Conservation (phyloP, 176 grass and related monocot species). For the Musa acuminata region DNA sequence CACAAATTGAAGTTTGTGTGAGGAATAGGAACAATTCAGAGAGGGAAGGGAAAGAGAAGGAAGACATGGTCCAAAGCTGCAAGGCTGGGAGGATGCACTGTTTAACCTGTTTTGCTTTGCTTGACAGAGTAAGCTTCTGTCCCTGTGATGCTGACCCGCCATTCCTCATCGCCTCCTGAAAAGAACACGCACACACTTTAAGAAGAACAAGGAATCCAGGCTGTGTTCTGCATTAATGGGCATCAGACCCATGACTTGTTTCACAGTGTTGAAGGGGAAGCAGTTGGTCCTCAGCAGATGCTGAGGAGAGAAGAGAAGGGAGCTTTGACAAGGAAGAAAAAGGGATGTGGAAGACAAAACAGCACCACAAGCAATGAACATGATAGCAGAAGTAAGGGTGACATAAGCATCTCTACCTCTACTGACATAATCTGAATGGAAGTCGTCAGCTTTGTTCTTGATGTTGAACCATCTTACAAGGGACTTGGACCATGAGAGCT, state of each 20-base stretch:
- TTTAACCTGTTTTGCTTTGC: slow-evolving; percentile 80
- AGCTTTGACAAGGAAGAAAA: too few relatives aligned
- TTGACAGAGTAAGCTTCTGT: slow-evolving; percentile 57
- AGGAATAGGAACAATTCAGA: slow-evolving; percentile 27
- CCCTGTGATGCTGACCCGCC: slow-evolving; percentile 56
- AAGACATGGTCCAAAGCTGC: neutral
- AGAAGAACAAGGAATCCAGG: slow-evolving; percentile 16
- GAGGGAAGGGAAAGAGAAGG: slow-evolving; percentile 12
- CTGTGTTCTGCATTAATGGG: slow-evolving; percentile 14
- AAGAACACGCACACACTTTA: neutral
- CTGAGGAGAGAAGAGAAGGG: slow-evolving; percentile 4
- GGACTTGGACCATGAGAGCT: slow-evolving; percentile 93
- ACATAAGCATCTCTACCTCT: slow-evolving; percentile 29
- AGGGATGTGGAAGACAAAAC: neutral
- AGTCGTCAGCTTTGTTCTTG: slow-evolving; percentile 70
- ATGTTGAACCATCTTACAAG: slow-evolving; percentile 95
- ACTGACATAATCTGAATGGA: slow-evolving; percentile 49
- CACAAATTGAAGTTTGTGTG: neutral
- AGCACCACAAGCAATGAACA: neutral
- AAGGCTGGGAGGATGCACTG: neutral
- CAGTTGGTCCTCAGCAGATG: slow-evolving; percentile 4
- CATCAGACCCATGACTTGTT: slow-evolving; percentile 9
- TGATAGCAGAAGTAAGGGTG: neutral
- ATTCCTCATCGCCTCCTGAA: slow-evolving; percentile 19
- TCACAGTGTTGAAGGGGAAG: slow-evolving; percentile 8